Evolutionary conservation across 2,329 filamentous ascomycete species (phyloP), one percentile per base, ranked within the genome.

Genomic region (Aspergillus fumigatus): DNA sequence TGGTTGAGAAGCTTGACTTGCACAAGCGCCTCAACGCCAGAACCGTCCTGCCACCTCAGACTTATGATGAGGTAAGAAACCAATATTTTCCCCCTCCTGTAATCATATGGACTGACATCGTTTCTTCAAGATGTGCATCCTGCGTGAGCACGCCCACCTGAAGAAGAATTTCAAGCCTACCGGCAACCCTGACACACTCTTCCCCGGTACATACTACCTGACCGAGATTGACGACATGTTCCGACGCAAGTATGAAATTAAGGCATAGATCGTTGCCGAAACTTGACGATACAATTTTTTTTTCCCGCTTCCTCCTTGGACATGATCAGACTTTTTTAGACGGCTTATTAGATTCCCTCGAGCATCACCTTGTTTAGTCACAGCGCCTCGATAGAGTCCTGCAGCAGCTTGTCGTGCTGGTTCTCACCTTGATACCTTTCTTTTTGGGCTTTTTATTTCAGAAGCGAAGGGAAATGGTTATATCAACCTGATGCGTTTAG

Each of bases 221-320:
- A 85, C 84, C 70, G 86, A 87, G 73, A 83, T 94, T 50, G 89
- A 94, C 70, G 88, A 90, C 67, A 91, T 91, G 88, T 94, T 90
- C 86, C 87, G 88, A 79, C 85, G 90, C 68, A 83, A 84, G 72
- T 94, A 94, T 77, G 77, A 81, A 55, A 73, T 92, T 78, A 89
- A 92, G 83, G 86, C 82, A 74, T 92, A 84, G 71, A 62, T 57
- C 41, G 57, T 38, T 57, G 59, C 54, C 57, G 55, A 56, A 35
- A 53, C 53, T 32, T 62, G 53, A 63, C 53, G 56, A 48, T 52
- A 40, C 41, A 61, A 56, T 54, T 50, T 56, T 61, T 61, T 61
- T 54, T 29, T 56, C 60, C 54, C 54, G 59, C 59, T 62, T 64
- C 58, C 59, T 66, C 60, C 61, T 65, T 68, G 63, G 62, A 63